Evolutionary conservation across 2,329 filamentous ascomycete genomes (phyloP), one percentile per base, ranked within the genome.

Genomic region (Nemania sp.): DNA sequence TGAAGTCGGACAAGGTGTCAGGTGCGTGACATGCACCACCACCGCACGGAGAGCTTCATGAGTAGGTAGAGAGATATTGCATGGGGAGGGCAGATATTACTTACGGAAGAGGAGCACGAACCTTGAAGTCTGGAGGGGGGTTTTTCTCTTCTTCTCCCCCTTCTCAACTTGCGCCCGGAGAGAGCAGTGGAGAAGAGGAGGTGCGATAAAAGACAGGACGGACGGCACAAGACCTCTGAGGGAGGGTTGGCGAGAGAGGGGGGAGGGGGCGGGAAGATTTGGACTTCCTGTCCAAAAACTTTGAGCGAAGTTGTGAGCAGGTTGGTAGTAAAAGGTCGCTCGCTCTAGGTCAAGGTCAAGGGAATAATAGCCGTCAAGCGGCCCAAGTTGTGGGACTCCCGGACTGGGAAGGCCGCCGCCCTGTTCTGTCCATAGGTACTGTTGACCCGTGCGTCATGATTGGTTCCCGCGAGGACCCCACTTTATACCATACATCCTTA

Each of bases 311-410:
- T 29, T 29, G 25, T 29, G 55, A 46, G 51, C 39, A 51, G 52
- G 47, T 58, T 59, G 52, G 55, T 40, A 45, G 62, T 49, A 29
- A 50, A n/a, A 48, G 46, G 52, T 53, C 21, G 48, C 42, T 40
- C 37, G 20, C 25, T 29, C 25, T 29, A 29, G 25, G 25, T 29
- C 25, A 51, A 51, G 52, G 47, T 51, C 45, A 55, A 47, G 35
- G 49, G 54, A 64, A 64, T 64, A 64, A 64, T 64, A 64, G 62
- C 62, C 59, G 62, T 61, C 62, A 59, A 51, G 25, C 25, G 25
- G 25, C 25, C 62, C 51, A 65, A 64, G 55, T 65, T 65, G 63
- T 65, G 63, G 63, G 63, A 65, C 63, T 63, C 53, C 60, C 63
- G 54, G 60, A 64, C 63, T 65, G 46, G 52, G 55, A 54, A 52